Evolutionary conservation across 306 rosid species (phyloP).

Genomic region (Acacia melanoxylon): DNA sequence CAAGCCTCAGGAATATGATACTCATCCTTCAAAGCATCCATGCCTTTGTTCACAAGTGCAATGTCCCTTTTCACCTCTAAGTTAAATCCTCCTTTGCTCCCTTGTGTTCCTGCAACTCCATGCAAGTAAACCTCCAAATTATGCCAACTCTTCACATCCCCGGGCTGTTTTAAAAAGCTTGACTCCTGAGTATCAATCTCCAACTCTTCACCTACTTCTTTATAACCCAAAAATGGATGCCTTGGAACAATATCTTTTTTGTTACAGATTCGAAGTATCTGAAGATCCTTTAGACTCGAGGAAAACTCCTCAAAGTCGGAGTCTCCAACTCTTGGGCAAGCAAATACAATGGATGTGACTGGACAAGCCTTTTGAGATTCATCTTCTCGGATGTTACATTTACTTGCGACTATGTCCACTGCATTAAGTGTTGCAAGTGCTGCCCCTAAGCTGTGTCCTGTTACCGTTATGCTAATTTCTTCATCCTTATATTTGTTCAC

Average conservation of each 20-base stretch:
- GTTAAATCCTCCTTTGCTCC: too few species aligned
- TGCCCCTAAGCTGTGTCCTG: background rate
- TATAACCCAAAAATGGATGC: too few species aligned
- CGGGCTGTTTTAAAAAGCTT: slow-evolving; percentile 23
- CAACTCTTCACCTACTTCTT: too few species aligned
- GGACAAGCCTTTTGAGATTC: background rate
- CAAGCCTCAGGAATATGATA: background rate
- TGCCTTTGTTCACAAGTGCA: too few species aligned
- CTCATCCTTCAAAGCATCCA: too few species aligned
- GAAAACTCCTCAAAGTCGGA: background rate
- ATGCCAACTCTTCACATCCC: slow-evolving; percentile 40
- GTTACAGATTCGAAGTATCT: background rate
- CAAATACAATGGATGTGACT: background rate
- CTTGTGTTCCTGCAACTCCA: background rate
- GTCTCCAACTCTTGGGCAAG: background rate
- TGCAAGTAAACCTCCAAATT: slow-evolving; percentile 36
- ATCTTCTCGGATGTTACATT: slow-evolving; percentile 8
- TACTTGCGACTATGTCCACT: background rate
- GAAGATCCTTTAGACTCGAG: background rate
- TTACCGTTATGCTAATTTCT: background rate
- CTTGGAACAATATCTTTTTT: too few species aligned
- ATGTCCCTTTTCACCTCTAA: too few species aligned
- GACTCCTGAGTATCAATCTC: too few species aligned
- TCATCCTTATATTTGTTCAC: background rate
- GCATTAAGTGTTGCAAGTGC: background rate